Evolutionary conservation across 2,329 filamentous ascomycete species (phyloP).

Genomic region (Zarea fungicola): DNA sequence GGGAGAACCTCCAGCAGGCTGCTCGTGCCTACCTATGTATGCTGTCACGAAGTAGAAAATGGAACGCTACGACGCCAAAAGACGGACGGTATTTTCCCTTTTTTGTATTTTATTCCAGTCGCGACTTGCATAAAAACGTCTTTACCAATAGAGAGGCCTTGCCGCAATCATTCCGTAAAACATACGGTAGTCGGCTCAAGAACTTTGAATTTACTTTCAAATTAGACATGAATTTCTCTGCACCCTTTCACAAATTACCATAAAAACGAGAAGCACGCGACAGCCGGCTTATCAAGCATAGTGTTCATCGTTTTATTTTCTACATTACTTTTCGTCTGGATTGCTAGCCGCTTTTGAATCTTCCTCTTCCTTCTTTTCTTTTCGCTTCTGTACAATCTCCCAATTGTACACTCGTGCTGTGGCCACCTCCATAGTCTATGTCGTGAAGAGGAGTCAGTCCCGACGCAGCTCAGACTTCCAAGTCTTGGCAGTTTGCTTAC

Average conservation of each 20-base stretch:
- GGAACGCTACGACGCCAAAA: too few species aligned
- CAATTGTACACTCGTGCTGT: conserved; percentile 98
- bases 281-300: neutral
- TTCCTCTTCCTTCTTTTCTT: conserved; percentile 70
- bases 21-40: too few species aligned
- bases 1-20: too few species aligned
- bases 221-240: neutral
- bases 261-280: neutral
- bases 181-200: too few species aligned
- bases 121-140: too few species aligned
- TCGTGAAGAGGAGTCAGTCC: neutral
- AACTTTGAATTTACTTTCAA: too few species aligned
- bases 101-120: too few species aligned
- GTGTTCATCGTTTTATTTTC: conserved; percentile 17
- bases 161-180: too few species aligned
- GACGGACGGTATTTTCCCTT: too few species aligned
- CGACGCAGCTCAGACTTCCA: neutral
- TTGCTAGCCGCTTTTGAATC: conserved; percentile 33
- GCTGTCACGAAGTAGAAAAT: too few species aligned
- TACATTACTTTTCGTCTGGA: conserved; percentile 28
- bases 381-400: conserved; percentile 93
- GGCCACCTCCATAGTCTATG: conserved; percentile 88
- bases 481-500: conserved; percentile 40
- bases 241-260: neutral
- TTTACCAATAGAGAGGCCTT: too few species aligned